Evolutionary conservation across 371 early-diverging fungal species (phyloP).

Genomic region (Encephalitozoon cuniculi): DNA sequence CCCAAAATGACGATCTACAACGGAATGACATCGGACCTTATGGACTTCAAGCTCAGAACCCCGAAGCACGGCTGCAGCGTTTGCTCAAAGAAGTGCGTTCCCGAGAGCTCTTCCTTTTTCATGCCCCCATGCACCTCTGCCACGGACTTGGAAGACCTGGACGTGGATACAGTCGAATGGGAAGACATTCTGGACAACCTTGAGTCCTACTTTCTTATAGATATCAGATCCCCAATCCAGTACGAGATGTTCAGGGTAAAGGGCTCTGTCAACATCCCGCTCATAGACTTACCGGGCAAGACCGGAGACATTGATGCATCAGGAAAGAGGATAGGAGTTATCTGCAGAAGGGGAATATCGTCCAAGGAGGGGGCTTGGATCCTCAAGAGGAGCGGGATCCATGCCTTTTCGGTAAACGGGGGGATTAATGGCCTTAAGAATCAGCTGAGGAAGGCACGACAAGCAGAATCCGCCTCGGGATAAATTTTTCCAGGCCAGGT

Average conservation of each 20-base stretch:
- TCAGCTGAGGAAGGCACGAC: not conserved
- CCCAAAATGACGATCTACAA: slow-evolving; percentile 33
- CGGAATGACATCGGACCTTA: slow-evolving; percentile 19
- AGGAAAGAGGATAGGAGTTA: slow-evolving; percentile 28
- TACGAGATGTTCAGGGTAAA: slow-evolving; percentile 41
- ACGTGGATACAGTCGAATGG: slow-evolving; percentile 25
- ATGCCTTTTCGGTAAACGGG: slow-evolving; percentile 29
- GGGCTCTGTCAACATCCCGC: slow-evolving; percentile 44
- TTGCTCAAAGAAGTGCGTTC: not conserved
- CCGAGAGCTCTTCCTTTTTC: not conserved
- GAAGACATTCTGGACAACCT: slow-evolving; percentile 5
- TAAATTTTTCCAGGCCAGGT: not conserved
- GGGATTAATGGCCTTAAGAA: slow-evolving; percentile 42
- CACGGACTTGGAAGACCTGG: not conserved
- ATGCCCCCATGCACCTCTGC: not conserved
- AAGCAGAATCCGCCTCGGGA: not conserved
- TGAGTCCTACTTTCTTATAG: slow-evolving; percentile 35
- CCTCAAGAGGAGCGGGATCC: slow-evolving; percentile 4
- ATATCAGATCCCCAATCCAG: slow-evolving; percentile 30
- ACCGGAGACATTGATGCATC: not conserved
- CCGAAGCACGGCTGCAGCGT: not conserved
- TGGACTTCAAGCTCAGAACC: slow-evolving; percentile 5
- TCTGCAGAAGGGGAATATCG: slow-evolving; percentile 45
- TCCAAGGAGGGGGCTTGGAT: slow-evolving; percentile 28
- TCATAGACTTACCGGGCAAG: slow-evolving; percentile 7